Conservation (phyloP, 164 flowering plant species). For the Aristolochia contorta region DNA sequence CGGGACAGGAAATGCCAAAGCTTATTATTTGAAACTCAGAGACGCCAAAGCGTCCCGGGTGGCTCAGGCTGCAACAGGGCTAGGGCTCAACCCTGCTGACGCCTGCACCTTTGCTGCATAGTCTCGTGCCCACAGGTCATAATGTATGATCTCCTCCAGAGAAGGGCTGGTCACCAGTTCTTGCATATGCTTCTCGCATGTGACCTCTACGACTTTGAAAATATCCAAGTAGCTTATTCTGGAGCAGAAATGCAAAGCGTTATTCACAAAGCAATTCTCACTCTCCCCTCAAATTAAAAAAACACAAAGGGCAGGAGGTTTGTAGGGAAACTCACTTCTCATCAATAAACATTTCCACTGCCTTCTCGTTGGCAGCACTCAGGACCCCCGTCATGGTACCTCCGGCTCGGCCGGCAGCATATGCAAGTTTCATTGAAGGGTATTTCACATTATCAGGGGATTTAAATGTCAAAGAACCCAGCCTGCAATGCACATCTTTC, state of each 20-base stretch:
- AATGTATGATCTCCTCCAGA: constrained; percentile 90
- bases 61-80: neutral
- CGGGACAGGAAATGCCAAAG: too few species aligned
- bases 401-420: constrained; percentile 97
- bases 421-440: constrained; percentile 96
- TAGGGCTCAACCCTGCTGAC: constrained; percentile 38
- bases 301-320: neutral
- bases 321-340: constrained; percentile 50
- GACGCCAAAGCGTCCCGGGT: too few species aligned
- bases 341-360: constrained; percentile 88
- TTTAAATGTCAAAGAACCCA: constrained; percentile 82
- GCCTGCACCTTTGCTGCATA: constrained; percentile 54
- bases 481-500: constrained; percentile 35
- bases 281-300: neutral
- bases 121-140: constrained; percentile 89
- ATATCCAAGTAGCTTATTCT: constrained; percentile 91
- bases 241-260: constrained; percentile 10
- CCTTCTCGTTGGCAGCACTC: constrained; percentile 99
- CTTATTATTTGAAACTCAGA: too few species aligned
- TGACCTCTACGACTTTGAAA: constrained; percentile 83
- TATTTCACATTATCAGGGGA: constrained; percentile 91
- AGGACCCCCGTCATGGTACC: constrained; percentile 99
- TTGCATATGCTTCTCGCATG: constrained; percentile 66
- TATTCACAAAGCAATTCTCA: neutral
- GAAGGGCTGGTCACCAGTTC: constrained; percentile 68